Evolutionary conservation across 768 basidiomycete species (phyloP).

Genomic region (Leucocoprinus birnbaumii): DNA sequence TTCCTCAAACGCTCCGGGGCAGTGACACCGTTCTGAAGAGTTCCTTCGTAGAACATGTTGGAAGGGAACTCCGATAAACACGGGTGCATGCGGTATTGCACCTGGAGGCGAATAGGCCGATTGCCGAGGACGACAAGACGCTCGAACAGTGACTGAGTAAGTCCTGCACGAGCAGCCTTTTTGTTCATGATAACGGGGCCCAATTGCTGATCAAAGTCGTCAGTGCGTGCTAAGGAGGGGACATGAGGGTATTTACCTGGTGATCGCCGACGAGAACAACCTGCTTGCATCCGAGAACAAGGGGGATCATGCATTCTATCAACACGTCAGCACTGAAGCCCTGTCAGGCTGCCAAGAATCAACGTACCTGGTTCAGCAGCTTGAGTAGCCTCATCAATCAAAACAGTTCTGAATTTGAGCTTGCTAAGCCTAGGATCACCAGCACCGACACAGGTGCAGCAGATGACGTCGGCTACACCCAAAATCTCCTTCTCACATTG

Average conservation of each 20-base stretch:
- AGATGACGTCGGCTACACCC: conserved; percentile 94
- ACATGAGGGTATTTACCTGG: conserved; percentile 36
- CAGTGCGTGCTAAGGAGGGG: conserved; percentile 3
- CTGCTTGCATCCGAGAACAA: conserved; percentile 97
- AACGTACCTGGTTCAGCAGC: conserved; percentile 87
- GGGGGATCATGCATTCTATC: conserved; percentile 97
- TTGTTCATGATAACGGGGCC: conserved; percentile 99
- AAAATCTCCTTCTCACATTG: conserved; percentile 98
- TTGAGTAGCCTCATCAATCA: conserved; percentile 98
- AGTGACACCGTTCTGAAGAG: conserved; percentile 97
- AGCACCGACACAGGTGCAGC: conserved; percentile 96
- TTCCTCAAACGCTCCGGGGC: conserved; percentile 96
- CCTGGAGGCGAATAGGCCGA: conserved; percentile 95
- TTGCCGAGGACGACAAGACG: conserved; percentile 94
- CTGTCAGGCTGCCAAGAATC: conserved; percentile 14
- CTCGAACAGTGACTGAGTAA: conserved; percentile 98
- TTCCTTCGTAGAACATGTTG: conserved; percentile 99
- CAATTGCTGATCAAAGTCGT: conserved; percentile 60
- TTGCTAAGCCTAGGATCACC: conserved; percentile 96
- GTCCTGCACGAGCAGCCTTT: conserved; percentile 97
- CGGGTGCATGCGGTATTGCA: conserved; percentile 99
- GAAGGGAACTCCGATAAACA: conserved; percentile 99
- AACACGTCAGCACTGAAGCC: conserved; percentile 16
- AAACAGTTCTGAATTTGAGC: conserved; percentile 96
- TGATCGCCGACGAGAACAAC: conserved; percentile 98